Evolutionary conservation across 495 filamentous ascomycete genomes (phyloP).

Genomic region (Aspergillus mulundensis): DNA sequence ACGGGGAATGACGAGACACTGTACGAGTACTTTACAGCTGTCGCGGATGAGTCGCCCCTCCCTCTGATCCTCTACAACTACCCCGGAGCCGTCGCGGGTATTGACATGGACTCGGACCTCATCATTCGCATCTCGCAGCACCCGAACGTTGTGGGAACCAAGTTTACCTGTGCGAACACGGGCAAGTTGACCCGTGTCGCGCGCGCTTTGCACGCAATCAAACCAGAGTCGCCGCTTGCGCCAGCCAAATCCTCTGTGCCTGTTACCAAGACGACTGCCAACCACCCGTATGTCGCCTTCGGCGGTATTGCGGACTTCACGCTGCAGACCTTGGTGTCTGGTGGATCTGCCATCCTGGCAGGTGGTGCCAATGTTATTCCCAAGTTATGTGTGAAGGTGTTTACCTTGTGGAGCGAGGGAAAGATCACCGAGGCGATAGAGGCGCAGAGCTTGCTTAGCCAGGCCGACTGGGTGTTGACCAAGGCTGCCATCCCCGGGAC

Average conservation of each 20-base stretch:
- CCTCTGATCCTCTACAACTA: conserved; percentile 90
- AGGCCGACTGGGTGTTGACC: conserved; percentile 81
- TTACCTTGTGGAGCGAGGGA: conserved; percentile 70
- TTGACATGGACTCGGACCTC: conserved; percentile 88
- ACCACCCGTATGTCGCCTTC: conserved; percentile 74
- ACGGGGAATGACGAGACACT: conserved; percentile 72
- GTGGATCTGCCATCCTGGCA: conserved; percentile 80
- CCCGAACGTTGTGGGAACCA: conserved; percentile 81
- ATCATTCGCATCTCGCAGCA: conserved; percentile 77
- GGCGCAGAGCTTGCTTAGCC: conserved; percentile 66
- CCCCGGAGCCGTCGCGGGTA: conserved; percentile 83
- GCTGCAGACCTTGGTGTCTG: conserved; percentile 73
- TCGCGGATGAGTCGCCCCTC: conserved; percentile 70
- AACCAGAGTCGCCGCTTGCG: conserved; percentile 44
- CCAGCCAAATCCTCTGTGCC: conserved; percentile 23
- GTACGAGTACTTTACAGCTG: conserved; percentile 69
- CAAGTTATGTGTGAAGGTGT: conserved; percentile 76
- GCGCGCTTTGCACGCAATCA: conserved; percentile 68
- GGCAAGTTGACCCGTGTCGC: conserved; percentile 85
- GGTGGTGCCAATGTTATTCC: conserved; percentile 85
- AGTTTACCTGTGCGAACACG: conserved; percentile 89
- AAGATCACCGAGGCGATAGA: conserved; percentile 69
- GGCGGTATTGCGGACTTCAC: conserved; percentile 88
- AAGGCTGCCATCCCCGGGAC: conserved; percentile 84
- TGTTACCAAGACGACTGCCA: conserved; percentile 36